Percentiles rank a stretch among this genome's conserved stretches.
phyloP scores from a whole-genome alignment of 345 rosid genomes.

The Euphorbia peplus region DNA sequence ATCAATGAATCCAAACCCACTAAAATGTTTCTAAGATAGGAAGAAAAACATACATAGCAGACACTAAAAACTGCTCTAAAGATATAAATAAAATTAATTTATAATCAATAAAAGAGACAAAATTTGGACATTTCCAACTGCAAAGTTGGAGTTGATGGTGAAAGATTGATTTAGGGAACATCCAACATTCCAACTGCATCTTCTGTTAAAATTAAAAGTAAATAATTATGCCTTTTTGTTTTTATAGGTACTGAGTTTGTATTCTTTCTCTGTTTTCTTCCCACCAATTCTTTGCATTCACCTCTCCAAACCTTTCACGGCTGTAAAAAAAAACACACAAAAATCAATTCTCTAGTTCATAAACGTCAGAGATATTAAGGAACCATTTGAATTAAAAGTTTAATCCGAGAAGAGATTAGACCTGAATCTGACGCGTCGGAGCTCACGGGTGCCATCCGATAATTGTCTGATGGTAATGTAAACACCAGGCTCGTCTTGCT shows the following conservation, averaged over 20 bases:
- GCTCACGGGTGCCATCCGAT: constrained; percentile 86
- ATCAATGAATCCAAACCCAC: not conserved
- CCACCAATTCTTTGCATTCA: constrained; percentile 97
- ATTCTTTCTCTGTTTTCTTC: constrained; percentile 97
- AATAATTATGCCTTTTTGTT: too few species aligned
- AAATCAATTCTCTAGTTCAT: too few species aligned
- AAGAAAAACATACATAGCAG: not conserved
- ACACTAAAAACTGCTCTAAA: constrained; percentile 11
- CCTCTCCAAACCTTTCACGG: constrained; percentile 90
- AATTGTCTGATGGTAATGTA: constrained; percentile 89
- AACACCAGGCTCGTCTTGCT: constrained; percentile 90
- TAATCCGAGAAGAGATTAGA: too few species aligned
- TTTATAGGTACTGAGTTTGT: constrained; percentile 87
- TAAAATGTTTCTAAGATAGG: not conserved
- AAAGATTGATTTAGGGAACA: not conserved
- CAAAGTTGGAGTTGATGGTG: constrained; percentile 12
- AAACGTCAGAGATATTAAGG: too few species aligned
- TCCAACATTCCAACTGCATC: too few species aligned
- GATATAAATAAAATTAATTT: not conserved
- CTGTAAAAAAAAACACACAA: constrained; percentile 30
- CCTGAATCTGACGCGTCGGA: constrained; percentile 98
- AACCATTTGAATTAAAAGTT: too few species aligned
- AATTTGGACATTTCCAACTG: constrained; percentile 4
- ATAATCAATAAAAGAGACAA: constrained; percentile 7
- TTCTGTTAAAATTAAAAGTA: too few species aligned